A percentile compares a stretch with the other conserved stretches of the same genome.
Evolutionary conservation across 176 grass and related monocot species (phyloP).

Genomic region (Elaeis guineensis): DNA sequence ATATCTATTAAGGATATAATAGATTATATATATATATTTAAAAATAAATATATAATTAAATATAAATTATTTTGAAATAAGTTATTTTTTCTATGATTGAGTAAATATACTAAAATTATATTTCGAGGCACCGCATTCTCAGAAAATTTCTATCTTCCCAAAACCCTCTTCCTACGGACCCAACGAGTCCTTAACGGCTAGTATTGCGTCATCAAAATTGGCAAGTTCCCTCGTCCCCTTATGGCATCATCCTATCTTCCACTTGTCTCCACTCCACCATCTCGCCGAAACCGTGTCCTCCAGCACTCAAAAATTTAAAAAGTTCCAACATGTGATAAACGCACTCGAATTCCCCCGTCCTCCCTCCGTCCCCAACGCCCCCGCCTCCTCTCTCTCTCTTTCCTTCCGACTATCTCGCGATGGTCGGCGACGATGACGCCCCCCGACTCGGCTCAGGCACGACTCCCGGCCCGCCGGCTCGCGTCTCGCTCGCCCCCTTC

Average conservation of each 20-base stretch:
- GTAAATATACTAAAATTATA: too few relatives aligned
- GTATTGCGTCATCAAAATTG: too few relatives aligned
- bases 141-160: too few relatives aligned
- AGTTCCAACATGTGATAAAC: not conserved
- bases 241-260: slow-evolving; percentile 2
- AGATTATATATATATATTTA: too few relatives aligned
- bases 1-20: too few relatives aligned
- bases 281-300: not conserved
- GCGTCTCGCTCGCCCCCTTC: slow-evolving; percentile 17
- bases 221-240: too few relatives aligned
- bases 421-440: slow-evolving; percentile 23
- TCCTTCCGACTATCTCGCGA: slow-evolving; percentile 13
- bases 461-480: slow-evolving; percentile 2
- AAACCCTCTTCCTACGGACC: too few relatives aligned
- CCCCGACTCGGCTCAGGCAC: not conserved
- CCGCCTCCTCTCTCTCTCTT: slow-evolving; percentile 7
- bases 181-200: too few relatives aligned
- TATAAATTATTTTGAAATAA: too few relatives aligned
- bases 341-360: slow-evolving; percentile 21
- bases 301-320: slow-evolving; percentile 32
- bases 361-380: slow-evolving; percentile 14
- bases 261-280: not conserved
- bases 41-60: too few relatives aligned
- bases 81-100: too few relatives aligned
- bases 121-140: too few relatives aligned